Evolutionary conservation across 1,284 basidiomycete genomes (phyloP), one percentile per base, ranked within the genome.

Genomic region (Ganoderma sinense): DNA sequence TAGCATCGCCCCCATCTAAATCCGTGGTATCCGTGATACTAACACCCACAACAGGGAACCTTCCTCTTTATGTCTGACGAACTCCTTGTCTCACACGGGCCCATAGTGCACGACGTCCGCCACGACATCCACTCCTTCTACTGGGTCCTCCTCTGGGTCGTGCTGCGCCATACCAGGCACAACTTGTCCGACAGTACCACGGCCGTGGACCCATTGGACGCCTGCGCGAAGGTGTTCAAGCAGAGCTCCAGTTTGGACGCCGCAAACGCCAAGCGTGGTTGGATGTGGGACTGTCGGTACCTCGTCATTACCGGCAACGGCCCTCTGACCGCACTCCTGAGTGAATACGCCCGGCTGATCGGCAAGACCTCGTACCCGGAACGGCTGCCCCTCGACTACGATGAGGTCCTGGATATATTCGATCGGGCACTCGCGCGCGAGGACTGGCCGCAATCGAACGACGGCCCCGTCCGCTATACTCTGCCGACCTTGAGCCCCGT

Each of bases 91-190:
- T 8, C 4, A 13, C 40, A 36, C 59, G 58, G 56, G 29, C 55
- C 65, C 65, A 51, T 67, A 11, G 36, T 69, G 1, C 71, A 73
- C 29, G 61, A 66, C 14, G 60, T 59, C 1, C 41, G 41, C 3
- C 74, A 75, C 59, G 74, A 75, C 41, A 61, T 73, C 5, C 70
- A 75, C n/a, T 71, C 71, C 0, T 73, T 70, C 69, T 73, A 66
- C 64, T 75, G 74, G 74, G 62, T 75, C 2, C 62, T 75, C 0
- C 23, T 73, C 8, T 73, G 74, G 71, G 36, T 71, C 1, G 64
- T 73, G 1, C 61, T 73, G 1, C 66, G 68, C 4, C 70, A 74
- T 45, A 71, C 70, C 16, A 23, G 39, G 1, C 63, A 70, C 61
- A 55, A 53, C 20, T 48, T 51, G 13, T 40, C 48, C 20, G 6